A percentile compares a stretch with the other conserved stretches of the same genome.
Evolutionary conservation across 2,329 filamentous ascomycete species (phyloP).

Genomic region (Fusarium xyrophilum): DNA sequence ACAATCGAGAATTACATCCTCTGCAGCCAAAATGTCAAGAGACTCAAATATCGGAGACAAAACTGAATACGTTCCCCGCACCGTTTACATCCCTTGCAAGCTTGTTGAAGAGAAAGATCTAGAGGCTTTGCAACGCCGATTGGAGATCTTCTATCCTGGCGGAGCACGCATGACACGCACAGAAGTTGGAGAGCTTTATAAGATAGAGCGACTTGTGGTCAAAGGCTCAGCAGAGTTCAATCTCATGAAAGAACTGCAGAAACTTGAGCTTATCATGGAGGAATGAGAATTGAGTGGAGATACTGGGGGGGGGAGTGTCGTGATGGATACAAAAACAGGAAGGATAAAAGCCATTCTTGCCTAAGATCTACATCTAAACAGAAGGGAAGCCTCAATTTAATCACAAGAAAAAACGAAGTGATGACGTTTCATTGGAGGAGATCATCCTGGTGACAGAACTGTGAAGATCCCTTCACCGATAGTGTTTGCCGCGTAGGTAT

Average conservation of each 20-base stretch:
- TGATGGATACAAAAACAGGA: not conserved
- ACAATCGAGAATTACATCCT: fast-evolving
- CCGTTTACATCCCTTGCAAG: fast-evolving
- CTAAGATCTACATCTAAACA: fast-evolving
- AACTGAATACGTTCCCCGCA: not conserved
- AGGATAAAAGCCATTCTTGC: not conserved
- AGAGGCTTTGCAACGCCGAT: not conserved
- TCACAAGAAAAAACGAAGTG: fast-evolving
- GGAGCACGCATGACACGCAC: not conserved
- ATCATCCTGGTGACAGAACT: fast-evolving
- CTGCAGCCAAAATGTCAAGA: not conserved
- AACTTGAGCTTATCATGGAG: not conserved
- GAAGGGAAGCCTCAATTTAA: fast-evolving
- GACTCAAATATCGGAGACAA: not conserved
- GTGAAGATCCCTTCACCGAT: not conserved
- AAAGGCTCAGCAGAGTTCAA: not conserved
- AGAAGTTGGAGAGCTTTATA: not conserved
- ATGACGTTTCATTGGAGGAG: fast-evolving
- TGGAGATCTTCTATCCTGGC: not conserved
- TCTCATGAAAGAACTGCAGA: not conserved
- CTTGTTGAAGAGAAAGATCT: not conserved
- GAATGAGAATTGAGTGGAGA: not conserved
- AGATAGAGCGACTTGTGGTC: not conserved
- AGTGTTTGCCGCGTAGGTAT: fast-evolving
- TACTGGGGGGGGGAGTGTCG: too few relatives aligned